Evolutionary conservation across 73 alveolate genomes (phyloP), one percentile per base, ranked within the genome.

Genomic region (Symbiodinium natans): DNA sequence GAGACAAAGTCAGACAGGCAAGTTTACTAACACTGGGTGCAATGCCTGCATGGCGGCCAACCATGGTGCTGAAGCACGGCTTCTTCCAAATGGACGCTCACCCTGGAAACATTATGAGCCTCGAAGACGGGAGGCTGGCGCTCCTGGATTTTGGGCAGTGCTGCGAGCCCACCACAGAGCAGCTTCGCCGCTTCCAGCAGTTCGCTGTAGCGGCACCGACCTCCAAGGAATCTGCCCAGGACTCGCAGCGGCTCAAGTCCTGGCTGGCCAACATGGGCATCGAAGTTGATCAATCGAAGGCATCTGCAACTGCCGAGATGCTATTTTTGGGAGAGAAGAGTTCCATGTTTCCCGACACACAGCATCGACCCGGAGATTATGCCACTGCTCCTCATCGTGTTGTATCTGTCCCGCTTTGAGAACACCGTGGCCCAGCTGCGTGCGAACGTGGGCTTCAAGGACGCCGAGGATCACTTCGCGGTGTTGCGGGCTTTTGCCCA

Each of bases 111-210:
- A 11, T 83, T 75, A 42, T 83, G 92, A 9, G 34, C 54, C 74
- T 31, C 41, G 29, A 41, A 27, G 74, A 41, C 6, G 75, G 41
- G 13, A 29, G 19, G 31, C 40, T 27, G 41, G 92, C 73, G 6
- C 75, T 83, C 13, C 43, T 83, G 92, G 92, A 83, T 34, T 83
- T 83, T 29, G 92, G 92, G 21, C 92, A 83, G 75, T 83, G 92
- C 92, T 83, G 92, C 29, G 92, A 83, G 54, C 73, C 59, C 40
- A 41, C 41, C 17, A 31, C 21, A 29, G 41, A 83, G 42, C 92
- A 83, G 74, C 29, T 0, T n/a, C 29, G 15, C 0, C 73, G 48
- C 41, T 83, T 83, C 74, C 92, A 43, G 25, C 42, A 25, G 9
- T 83, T 83, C 38, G 92, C 92, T 29, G n/a, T 43, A n/a, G 42